phyloP scores from a whole-genome alignment of 306 rosid species.

The Cicer chorassanicum region DNA sequence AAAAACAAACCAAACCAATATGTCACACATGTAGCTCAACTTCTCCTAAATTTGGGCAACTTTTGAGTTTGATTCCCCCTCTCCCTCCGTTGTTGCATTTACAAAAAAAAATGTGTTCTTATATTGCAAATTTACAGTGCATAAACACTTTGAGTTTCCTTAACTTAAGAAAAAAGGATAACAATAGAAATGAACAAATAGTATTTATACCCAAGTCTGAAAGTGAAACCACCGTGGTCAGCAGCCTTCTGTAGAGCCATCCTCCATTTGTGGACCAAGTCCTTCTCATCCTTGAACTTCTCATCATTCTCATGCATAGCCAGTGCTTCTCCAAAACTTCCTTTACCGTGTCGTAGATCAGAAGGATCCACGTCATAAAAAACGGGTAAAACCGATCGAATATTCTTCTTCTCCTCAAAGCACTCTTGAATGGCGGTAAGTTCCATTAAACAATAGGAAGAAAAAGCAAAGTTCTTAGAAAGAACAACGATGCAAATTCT shows the following conservation, averaged over 20 bases:
- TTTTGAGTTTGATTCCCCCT: no score
- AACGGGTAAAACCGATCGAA: neutral
- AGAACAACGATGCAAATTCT: neutral
- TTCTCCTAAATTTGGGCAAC: no score
- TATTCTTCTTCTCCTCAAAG: neutral
- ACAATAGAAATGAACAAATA: no score
- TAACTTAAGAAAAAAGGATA: no score
- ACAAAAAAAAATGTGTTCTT: no score
- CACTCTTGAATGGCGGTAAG: neutral
- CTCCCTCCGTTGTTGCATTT: no score
- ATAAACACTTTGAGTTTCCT: no score
- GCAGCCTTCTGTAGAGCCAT: neutral
- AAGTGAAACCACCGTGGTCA: neutral
- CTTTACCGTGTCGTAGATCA: neutral
- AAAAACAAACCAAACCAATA: no score
- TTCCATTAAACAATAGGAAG: neutral
- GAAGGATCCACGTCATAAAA: conserved; percentile 3
- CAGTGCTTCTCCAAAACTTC: neutral
- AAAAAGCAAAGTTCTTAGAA: conserved; percentile 12
- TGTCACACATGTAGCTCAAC: no score
- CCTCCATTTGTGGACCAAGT: neutral
- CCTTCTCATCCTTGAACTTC: neutral
- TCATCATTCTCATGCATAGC: neutral
- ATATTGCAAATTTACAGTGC: no score
- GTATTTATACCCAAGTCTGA: neutral